Evolutionary conservation across 805 yeast genomes (phyloP).

Genomic region (Starmerella lactis-condensi): DNA sequence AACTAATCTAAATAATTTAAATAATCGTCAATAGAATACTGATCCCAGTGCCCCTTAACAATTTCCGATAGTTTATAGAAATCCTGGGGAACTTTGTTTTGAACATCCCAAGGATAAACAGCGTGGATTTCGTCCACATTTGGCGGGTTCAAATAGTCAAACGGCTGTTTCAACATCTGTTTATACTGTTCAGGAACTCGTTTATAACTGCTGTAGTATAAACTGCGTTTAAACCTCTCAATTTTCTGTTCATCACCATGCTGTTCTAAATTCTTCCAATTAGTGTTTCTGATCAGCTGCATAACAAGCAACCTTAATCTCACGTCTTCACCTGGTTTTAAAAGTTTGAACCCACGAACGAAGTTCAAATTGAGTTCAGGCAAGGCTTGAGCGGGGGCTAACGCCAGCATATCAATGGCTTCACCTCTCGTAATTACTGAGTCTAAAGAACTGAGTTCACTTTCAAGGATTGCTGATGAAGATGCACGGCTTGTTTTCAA

Average conservation of each 20-base stretch:
- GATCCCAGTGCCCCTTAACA: too few relatives aligned
- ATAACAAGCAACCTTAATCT: conserved; percentile 9
- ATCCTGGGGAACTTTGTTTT: too few relatives aligned
- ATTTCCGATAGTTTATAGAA: too few relatives aligned
- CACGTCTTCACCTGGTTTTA: conserved; percentile 5
- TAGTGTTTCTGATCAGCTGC: conserved; percentile 10
- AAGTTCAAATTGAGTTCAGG: conserved; percentile 5
- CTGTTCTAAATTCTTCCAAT: conserved; percentile 7
- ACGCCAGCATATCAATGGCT: conserved; percentile 10
- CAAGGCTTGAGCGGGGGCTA: conserved; percentile 8
- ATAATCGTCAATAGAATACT: too few relatives aligned
- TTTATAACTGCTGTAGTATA: conserved; percentile 6
- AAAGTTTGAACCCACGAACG: conserved; percentile 7
- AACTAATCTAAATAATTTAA: too few relatives aligned
- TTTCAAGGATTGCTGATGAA: too few relatives aligned
- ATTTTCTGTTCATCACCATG: neutral
- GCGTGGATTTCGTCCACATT: too few relatives aligned
- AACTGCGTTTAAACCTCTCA: conserved; percentile 3
- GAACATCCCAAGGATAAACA: too few relatives aligned
- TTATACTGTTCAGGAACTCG: conserved; percentile 1
- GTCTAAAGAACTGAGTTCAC: too few relatives aligned
- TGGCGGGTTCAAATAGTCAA: too few relatives aligned
- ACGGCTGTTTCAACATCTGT: conserved; percentile 1
- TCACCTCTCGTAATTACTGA: too few relatives aligned
- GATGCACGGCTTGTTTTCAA: too few relatives aligned